These are phyloP conservation scores for Trichosanthes truncata DNA, from an alignment of 306 rosid species.

Conservation along the genomic window DNA sequence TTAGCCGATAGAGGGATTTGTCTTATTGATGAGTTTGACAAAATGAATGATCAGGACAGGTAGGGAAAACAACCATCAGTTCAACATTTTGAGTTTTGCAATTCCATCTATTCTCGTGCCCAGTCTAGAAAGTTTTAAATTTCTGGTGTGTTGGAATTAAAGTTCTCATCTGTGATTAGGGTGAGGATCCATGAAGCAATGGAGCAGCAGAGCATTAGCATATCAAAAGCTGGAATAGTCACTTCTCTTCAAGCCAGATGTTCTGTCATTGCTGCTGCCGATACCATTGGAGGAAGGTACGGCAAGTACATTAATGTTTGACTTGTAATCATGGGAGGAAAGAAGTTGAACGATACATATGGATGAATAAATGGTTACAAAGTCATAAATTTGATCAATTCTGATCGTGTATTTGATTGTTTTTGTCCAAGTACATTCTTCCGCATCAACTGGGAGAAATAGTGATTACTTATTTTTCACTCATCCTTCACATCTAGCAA, in stretches of 20 bases:
- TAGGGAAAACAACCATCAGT: conserved; percentile 15
- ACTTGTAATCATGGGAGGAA: not conserved
- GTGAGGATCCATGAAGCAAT: conserved; percentile 99
- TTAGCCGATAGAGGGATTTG: conserved; percentile 96
- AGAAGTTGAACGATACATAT: not conserved
- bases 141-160: not conserved
- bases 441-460: not conserved
- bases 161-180: conserved; percentile 32
- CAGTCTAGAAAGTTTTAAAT: not conserved
- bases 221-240: conserved; percentile 96
- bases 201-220: conserved; percentile 99
- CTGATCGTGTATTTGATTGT: not conserved
- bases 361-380: not conserved
- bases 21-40: conserved; percentile 98
- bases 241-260: conserved; percentile 99
- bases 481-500: not conserved
- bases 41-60: conserved; percentile 99
- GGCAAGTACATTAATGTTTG: not conserved
- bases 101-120: not conserved
- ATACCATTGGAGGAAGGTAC: conserved; percentile 96
- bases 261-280: conserved; percentile 98
- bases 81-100: not conserved
- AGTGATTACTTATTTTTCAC: not conserved
- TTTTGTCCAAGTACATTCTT: not conserved
- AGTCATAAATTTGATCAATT: not conserved